Percentiles rank a stretch among this genome's conserved stretches.
Conservation (phyloP, 2,329 filamentous ascomycete species). For the Coccinonectria pachysandricola region DNA sequence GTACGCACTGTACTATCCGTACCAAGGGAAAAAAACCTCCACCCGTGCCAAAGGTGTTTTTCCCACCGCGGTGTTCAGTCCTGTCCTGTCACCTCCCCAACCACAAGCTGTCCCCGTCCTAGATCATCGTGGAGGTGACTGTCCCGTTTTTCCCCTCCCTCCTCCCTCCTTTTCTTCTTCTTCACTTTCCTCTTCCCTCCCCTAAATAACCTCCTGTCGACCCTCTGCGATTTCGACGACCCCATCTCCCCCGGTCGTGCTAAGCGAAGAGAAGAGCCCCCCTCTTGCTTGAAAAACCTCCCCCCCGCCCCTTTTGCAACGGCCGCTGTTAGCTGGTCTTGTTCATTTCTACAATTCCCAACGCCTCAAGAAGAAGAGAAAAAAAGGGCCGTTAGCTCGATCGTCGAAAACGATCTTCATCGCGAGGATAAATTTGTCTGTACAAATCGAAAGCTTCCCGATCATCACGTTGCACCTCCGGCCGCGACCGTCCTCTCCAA, state of each 20-base stretch:
- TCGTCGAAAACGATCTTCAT: too few relatives aligned
- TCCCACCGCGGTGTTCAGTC: slow-evolving; percentile 16
- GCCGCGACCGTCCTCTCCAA: too few relatives aligned
- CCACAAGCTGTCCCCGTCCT: slow-evolving; percentile 14
- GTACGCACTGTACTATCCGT: slow-evolving; percentile 5
- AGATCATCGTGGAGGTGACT: slow-evolving; percentile 16
- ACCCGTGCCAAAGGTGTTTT: slow-evolving; percentile 9
- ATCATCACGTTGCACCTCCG: too few relatives aligned
- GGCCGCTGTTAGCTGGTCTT: background rate
- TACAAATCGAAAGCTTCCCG: too few relatives aligned
- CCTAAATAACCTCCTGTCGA: too few relatives aligned
- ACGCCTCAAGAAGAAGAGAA: too few relatives aligned
- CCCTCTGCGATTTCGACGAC: too few relatives aligned
- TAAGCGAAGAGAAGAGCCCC: too few relatives aligned
- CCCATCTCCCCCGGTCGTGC: too few relatives aligned
- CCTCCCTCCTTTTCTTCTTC: slow-evolving; percentile 7
- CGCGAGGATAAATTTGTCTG: too few relatives aligned
- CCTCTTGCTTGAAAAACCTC: background rate
- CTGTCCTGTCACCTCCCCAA: slow-evolving; percentile 16
- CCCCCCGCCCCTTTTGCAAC: background rate
- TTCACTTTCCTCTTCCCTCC: slow-evolving; percentile 1
- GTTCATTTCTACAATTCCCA: too few relatives aligned
- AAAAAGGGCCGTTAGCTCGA: too few relatives aligned
- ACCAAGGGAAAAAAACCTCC: slow-evolving; percentile 15
- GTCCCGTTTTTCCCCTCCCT: slow-evolving; percentile 9